phyloP scores from a whole-genome alignment of 768 basidiomycete species.

The Lyophyllum shimeji region DNA sequence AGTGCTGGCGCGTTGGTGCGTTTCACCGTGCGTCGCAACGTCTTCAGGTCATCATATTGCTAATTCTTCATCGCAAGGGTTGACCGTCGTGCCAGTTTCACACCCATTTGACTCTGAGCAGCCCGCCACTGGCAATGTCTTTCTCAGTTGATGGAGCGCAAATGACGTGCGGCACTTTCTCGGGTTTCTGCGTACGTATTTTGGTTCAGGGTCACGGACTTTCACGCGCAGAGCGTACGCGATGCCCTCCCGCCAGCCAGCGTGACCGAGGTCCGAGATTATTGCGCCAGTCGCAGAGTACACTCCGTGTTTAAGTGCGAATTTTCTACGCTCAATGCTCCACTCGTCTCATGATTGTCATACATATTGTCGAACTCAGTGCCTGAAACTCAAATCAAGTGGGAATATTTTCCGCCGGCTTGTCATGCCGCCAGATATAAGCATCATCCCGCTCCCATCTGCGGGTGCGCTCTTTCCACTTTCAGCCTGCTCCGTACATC shows the following conservation, averaged over 20 bases:
- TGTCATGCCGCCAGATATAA: not conserved
- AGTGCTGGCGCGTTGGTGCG: not conserved
- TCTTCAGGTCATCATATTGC: not conserved
- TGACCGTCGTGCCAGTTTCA: not conserved
- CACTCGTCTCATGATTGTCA: not conserved
- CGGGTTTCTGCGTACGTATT: not conserved
- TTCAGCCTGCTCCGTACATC: not conserved
- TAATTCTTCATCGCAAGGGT: not conserved
- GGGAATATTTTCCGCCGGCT: not conserved
- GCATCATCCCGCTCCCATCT: not conserved
- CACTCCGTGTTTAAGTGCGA: not conserved
- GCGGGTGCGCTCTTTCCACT: slow-evolving; percentile 3
- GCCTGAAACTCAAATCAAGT: not conserved
- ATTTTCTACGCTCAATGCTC: not conserved
- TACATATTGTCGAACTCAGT: not conserved
- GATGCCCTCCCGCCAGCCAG: not conserved
- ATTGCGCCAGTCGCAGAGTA: too few relatives aligned
- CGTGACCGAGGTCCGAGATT: too few relatives aligned
- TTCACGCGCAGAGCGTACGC: not conserved
- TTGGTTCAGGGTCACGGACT: slow-evolving; percentile 7
- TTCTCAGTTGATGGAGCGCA: not conserved
- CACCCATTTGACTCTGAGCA: not conserved
- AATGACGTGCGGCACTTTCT: not conserved
- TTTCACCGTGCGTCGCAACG: not conserved
- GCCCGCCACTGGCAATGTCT: not conserved